phyloP scores from a whole-genome alignment of 176 grass and related monocot species.

The Phragmites australis region DNA sequence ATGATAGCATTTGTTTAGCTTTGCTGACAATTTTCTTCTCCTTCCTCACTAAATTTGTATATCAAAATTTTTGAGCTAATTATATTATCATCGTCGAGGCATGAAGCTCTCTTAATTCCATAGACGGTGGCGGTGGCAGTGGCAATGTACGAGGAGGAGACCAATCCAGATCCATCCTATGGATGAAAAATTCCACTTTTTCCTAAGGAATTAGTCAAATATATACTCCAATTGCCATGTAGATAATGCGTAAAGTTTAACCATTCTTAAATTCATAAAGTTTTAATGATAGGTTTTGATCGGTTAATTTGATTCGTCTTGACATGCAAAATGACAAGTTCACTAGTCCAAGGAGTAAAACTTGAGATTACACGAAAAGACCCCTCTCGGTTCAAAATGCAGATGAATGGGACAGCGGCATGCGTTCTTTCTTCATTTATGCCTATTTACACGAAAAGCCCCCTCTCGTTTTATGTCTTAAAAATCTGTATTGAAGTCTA shows the following conservation, averaged over 20 bases:
- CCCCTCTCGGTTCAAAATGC: not conserved
- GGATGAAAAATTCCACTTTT: not conserved
- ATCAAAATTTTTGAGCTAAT: not conserved
- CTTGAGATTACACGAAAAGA: not conserved
- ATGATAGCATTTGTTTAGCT: not conserved
- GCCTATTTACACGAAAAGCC: not conserved
- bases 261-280: not conserved
- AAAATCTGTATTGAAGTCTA: too few species aligned
- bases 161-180: too few species aligned
- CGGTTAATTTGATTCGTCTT: too few species aligned
- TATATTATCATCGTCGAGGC: not conserved
- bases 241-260: not conserved
- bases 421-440: not conserved
- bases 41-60: not conserved
- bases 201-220: not conserved
- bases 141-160: not conserved
- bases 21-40: not conserved
- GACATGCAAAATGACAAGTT: not conserved
- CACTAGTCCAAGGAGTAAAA: not conserved
- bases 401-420: not conserved
- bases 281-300: too few species aligned
- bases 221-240: not conserved
- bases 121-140: not conserved
- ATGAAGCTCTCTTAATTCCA: not conserved
- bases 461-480: too few species aligned